Conservation (phyloP, 163 green algal species). For the Volvox carteri region DNA sequence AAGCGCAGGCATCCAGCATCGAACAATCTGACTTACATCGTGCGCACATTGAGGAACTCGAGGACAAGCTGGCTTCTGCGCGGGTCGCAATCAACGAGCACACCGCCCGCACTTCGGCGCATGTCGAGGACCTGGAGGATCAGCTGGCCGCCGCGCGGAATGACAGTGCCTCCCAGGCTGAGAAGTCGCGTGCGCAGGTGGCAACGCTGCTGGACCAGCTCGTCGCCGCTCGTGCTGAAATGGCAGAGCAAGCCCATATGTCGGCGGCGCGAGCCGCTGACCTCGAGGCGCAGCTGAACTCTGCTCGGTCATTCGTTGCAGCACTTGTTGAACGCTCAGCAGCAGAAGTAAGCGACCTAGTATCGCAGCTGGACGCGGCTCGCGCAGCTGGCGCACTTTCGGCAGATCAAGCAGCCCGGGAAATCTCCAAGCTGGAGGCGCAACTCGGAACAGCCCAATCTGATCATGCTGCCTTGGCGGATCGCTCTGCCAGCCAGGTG, state of each 20-base stretch:
- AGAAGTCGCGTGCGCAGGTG: neutral
- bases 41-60: neutral
- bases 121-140: neutral
- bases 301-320: neutral
- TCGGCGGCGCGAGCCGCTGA: neutral
- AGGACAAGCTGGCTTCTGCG: neutral
- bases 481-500: constrained; percentile 5
- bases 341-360: neutral
- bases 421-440: neutral
- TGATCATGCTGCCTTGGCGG: constrained; percentile 11
- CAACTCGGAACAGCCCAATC: neutral
- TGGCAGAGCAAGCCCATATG: neutral
- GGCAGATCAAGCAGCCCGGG: neutral
- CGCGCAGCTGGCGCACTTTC: neutral
- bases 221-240: neutral
- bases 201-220: neutral
- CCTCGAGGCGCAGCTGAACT: neutral
- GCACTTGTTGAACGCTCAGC: neutral
- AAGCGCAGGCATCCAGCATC: neutral
- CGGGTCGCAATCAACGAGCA: neutral
- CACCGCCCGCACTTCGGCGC: neutral
- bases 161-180: neutral
- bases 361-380: neutral
- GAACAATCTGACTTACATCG: neutral
- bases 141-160: constrained; percentile 20